phyloP scores from a whole-genome alignment of 805 yeast genomes.

The Blastobotrys chiropterorum region DNA sequence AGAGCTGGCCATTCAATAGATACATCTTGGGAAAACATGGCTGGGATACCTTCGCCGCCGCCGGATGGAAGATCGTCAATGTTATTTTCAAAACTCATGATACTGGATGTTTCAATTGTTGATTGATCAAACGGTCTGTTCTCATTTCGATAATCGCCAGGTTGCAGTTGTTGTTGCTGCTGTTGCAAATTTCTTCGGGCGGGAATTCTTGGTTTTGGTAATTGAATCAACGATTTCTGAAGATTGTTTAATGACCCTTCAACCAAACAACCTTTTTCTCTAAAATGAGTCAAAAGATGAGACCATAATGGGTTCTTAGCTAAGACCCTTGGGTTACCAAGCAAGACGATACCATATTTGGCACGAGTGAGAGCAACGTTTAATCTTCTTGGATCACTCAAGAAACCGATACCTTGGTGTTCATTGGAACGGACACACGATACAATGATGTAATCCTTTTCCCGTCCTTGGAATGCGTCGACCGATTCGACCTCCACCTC shows the following conservation, averaged over 20 bases:
- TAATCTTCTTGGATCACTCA: slow-evolving; percentile 77
- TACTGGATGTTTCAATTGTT: slow-evolving; percentile 6
- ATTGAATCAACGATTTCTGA: slow-evolving; percentile 46
- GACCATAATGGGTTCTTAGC: slow-evolving; percentile 72
- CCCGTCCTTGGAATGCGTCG: slow-evolving; percentile 93
- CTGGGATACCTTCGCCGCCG: slow-evolving; percentile 15
- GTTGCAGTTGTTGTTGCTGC: background rate
- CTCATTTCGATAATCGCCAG: slow-evolving; percentile 10
- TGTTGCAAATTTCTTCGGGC: background rate
- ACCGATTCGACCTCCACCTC: slow-evolving; percentile 87
- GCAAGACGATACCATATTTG: slow-evolving; percentile 66
- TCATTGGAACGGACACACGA: slow-evolving; percentile 81
- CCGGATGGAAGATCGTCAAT: slow-evolving; percentile 20
- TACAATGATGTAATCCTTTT: slow-evolving; percentile 71
- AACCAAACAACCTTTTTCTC: slow-evolving; percentile 81
- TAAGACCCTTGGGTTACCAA: slow-evolving; percentile 81
- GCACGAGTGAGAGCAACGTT: slow-evolving; percentile 91
- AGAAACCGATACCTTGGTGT: slow-evolving; percentile 69
- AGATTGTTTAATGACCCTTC: slow-evolving; percentile 82
- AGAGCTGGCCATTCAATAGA: slow-evolving; percentile 8
- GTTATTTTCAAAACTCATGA: slow-evolving; percentile 4
- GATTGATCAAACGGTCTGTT: slow-evolving; percentile 1
- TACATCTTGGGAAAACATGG: slow-evolving; percentile 10
- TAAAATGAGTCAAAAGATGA: slow-evolving; percentile 64
- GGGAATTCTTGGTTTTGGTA: slow-evolving; percentile 17